Conservation (phyloP, 2,329 filamentous ascomycete genomes). For the Aspergillus uvarum region DNA sequence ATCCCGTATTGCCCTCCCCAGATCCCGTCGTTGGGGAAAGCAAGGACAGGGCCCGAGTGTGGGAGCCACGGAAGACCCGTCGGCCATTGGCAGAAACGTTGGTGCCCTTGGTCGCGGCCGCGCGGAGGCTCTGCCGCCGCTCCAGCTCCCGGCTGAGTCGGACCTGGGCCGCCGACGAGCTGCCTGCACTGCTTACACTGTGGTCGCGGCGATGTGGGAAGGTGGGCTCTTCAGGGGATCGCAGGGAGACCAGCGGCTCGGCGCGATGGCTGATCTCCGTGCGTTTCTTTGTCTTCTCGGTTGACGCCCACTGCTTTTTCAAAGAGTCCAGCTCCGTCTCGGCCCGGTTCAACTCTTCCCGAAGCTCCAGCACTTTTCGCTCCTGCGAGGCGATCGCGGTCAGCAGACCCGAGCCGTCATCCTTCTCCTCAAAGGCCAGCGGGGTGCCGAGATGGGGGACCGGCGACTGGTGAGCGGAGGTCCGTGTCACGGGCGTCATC, state of each 20-base stretch:
- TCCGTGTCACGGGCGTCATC: conserved; percentile 35
- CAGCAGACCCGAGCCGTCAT: conserved; percentile 68
- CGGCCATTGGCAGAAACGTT: conserved; percentile 46
- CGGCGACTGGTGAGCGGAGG: conserved; percentile 34
- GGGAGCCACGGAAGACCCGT: conserved; percentile 67
- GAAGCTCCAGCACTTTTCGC: conserved; percentile 82
- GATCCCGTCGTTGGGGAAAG: conserved; percentile 60
- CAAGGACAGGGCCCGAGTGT: conserved; percentile 71
- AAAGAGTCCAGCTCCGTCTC: conserved; percentile 73
- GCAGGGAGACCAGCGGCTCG: conserved; percentile 60
- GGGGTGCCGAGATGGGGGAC: conserved; percentile 28
- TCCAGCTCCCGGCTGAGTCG: conserved; percentile 63
- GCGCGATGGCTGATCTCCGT: conserved; percentile 61
- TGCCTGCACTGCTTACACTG: conserved; percentile 28
- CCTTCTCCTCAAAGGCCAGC: conserved; percentile 32
- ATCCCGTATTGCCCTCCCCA: conserved; percentile 19
- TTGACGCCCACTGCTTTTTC: conserved; percentile 78
- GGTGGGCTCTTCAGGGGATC: conserved; percentile 32
- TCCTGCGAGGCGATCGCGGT: conserved; percentile 91
- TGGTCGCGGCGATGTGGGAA: conserved; percentile 25
- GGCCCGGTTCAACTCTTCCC: conserved; percentile 82
- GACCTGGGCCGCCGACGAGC: conserved; percentile 29
- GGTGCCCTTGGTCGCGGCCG: conserved; percentile 37
- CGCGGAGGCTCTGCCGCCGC: conserved; percentile 67
- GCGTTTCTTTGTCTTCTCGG: conserved; percentile 75